phyloP scores from a whole-genome alignment of 1,284 basidiomycete species.

The Ustilago xerochloae region DNA sequence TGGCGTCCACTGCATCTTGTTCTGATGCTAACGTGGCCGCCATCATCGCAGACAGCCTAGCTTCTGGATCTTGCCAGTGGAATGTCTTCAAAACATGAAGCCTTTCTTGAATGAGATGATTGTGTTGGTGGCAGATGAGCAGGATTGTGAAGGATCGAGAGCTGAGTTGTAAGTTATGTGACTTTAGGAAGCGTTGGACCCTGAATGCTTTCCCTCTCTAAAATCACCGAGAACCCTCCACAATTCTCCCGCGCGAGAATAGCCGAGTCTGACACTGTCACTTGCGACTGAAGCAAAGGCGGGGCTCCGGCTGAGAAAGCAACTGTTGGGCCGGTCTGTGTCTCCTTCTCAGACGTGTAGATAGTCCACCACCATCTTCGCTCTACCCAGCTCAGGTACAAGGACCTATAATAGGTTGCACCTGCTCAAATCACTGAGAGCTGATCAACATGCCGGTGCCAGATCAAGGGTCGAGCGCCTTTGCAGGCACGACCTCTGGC shows the following conservation, averaged over 20 bases:
- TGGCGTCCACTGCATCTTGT: constrained; percentile 25
- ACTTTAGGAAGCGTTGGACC: constrained; percentile 1
- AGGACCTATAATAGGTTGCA: too few species aligned
- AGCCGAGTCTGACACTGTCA: background rate
- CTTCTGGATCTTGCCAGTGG: too few species aligned
- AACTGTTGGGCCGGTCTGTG: constrained; percentile 13
- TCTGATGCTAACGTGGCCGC: background rate
- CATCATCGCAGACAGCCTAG: too few species aligned
- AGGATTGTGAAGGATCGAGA: too few species aligned
- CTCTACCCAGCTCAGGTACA: too few species aligned
- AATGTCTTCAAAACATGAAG: too few species aligned
- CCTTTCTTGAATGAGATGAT: too few species aligned
- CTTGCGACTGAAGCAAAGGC: background rate
- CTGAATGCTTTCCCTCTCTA: constrained; percentile 7
- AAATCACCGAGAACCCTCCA: constrained; percentile 16
- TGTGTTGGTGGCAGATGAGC: too few species aligned
- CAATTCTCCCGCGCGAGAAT: constrained; percentile 25
- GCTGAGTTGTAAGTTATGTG: background rate
- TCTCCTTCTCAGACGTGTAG: constrained; percentile 10
- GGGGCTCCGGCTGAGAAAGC: constrained; percentile 23
- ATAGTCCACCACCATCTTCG: background rate
- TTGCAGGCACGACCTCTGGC: background rate
- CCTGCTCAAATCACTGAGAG: too few species aligned
- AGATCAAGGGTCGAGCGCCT: constrained; percentile 10
- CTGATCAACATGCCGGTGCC: constrained; percentile 21